A percentile compares a stretch with the other conserved stretches of the same genome.
These are phyloP conservation scores for Venturia aucupariae DNA, from an alignment of 2,329 filamentous ascomycete genomes.

Conservation along the genomic window DNA sequence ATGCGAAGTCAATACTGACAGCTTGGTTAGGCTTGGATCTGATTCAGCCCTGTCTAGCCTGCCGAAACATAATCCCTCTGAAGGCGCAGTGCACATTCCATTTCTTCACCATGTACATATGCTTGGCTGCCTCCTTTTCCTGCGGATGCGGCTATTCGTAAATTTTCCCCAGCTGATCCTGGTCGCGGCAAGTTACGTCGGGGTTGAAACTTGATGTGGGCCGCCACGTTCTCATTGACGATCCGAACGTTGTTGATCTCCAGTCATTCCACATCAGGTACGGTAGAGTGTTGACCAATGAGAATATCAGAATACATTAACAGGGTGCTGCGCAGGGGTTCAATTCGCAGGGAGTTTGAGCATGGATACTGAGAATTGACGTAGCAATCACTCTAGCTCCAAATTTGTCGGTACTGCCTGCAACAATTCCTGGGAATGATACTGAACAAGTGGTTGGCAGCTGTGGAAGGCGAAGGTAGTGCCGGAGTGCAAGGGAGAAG, in stretches of 20 bases:
- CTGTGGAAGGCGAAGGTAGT: background rate
- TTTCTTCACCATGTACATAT: background rate
- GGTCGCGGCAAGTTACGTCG: background rate
- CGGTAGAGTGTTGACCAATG: background rate
- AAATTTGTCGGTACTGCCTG: background rate
- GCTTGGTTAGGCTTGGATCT: slow-evolving; percentile 27
- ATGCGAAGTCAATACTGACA: background rate
- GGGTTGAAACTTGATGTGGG: background rate
- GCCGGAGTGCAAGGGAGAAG: background rate
- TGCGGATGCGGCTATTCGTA: background rate
- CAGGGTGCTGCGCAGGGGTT: background rate
- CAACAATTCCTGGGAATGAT: background rate
- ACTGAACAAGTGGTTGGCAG: background rate
- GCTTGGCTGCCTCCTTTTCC: background rate
- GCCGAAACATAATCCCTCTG: background rate
- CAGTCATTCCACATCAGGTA: background rate
- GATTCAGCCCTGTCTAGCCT: slow-evolving; percentile 20
- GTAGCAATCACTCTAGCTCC: background rate
- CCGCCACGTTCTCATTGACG: background rate
- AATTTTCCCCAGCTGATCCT: background rate
- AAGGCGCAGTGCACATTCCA: background rate
- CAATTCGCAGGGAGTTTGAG: background rate
- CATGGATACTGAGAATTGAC: background rate
- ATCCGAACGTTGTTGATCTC: background rate
- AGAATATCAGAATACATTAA: background rate